Evolutionary conservation across 441 rosid species (phyloP), one percentile per base, ranked within the genome.

Genomic region (Pelargonium myrrhifolium): DNA sequence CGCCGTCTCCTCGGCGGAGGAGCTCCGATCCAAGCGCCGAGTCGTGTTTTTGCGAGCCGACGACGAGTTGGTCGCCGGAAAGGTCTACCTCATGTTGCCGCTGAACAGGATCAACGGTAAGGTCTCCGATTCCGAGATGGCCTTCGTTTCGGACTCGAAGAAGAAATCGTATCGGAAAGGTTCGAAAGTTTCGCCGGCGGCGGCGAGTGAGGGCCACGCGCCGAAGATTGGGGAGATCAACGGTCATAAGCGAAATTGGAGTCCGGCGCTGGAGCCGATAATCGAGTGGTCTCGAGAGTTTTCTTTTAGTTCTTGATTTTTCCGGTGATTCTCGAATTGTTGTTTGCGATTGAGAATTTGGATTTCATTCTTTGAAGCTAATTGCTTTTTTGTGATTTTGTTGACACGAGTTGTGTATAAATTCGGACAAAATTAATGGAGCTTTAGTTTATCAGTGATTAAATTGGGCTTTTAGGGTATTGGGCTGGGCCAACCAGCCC

Each of bases 11-110:
- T 37, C 65, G 0, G 67, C 65, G 10, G 75, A 77, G 18, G 65
- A 71, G 9, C 68, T 79, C 17, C 64, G 49, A 12, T 64, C 63
- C 63, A 74, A 64, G n/a, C 67, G 77, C 17, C 79, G 77, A 9
- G 39, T 70, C 37, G 26, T 67, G 2, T 77, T 84, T 59, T 35
- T 79, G 70, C 72, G 74, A 49, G 89, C 86, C 7, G 85, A 85
- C 37, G 83, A 79, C n/a, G 85, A 78, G 18, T 72, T 85, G 8
- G 1, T 68, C 59, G 68, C 71, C 1, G 78, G 83, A 4, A 71
- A 77, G 62, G 15, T 75, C 37, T 85, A 85, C 68, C 4, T 79
- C 59, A 26, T 66, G 40, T 68, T 80, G 20, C 73, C 76, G 14
- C 26, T 72, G 0, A 21, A 65, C 20, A 70, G 74, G 71, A 65